phyloP scores from a whole-genome alignment of 352 stramenopile genomes.

The Blastocystis sp. region DNA sequence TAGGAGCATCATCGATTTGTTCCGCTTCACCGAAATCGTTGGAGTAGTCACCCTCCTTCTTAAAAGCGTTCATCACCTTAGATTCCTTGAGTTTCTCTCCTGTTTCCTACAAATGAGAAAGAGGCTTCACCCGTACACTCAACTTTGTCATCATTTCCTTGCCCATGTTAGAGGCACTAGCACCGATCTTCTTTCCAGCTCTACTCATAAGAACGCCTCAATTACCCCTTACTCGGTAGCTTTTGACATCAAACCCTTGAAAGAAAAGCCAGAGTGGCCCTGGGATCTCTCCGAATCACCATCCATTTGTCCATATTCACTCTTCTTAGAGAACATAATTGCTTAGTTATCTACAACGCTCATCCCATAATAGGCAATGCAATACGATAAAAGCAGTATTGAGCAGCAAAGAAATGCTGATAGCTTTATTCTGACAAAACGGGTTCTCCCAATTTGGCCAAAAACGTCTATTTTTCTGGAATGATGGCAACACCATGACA shows the following conservation, averaged over 20 bases:
- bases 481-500: too few species aligned
- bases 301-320: constrained; percentile 25
- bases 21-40: not conserved
- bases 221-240: constrained; percentile 9
- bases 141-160: constrained; percentile 61
- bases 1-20: constrained; percentile 9
- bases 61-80: constrained; percentile 61
- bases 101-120: constrained; percentile 31
- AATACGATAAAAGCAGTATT: not conserved
- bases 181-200: constrained; percentile 49
- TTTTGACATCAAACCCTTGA: constrained; percentile 63
- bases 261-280: constrained; percentile 28
- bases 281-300: not conserved
- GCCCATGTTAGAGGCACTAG: constrained; percentile 32
- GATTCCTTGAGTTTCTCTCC: constrained; percentile 65
- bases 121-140: constrained; percentile 8
- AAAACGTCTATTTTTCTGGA: too few species aligned
- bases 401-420: not conserved
- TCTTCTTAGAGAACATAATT: constrained; percentile 45
- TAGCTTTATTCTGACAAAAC: not conserved
- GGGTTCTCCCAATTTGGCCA: not conserved
- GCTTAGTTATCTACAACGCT: not conserved
- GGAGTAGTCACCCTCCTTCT: constrained; percentile 54
- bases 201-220: not conserved
- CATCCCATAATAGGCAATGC: not conserved